Conservation (phyloP, 345 rosid species). For the Dipteronia dyeriana region DNA sequence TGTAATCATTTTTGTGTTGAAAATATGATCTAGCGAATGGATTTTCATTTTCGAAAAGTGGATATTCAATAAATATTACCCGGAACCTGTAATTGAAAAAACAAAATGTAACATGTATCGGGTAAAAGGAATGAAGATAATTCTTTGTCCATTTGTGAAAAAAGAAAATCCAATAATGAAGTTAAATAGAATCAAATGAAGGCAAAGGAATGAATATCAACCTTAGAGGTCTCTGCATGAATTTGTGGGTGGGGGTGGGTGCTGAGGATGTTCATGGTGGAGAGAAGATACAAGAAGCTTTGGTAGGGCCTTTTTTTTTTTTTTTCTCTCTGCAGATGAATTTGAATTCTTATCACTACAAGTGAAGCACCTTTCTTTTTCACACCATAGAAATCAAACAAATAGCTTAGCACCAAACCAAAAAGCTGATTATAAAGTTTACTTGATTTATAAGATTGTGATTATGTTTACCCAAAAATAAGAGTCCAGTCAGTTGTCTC, state of each 20-base stretch:
- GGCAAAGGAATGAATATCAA: slow-evolving; percentile 11
- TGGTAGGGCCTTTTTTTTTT: slow-evolving; percentile 20
- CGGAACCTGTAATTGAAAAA: too few relatives aligned
- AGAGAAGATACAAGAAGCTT: slow-evolving; percentile 10
- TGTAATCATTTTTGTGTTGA: too few relatives aligned
- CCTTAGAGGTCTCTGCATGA: slow-evolving; percentile 2
- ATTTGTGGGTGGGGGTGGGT: not conserved
- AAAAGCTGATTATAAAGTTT: slow-evolving; percentile 24
- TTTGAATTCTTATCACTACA: slow-evolving; percentile 27
- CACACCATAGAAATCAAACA: slow-evolving; percentile 23
- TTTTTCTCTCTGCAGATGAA: slow-evolving; percentile 19
- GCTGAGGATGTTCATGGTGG: not conserved
- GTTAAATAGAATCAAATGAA: slow-evolving; percentile 16
- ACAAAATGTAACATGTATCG: too few relatives aligned
- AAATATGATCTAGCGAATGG: too few relatives aligned
- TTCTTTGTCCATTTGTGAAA: slow-evolving; percentile 16
- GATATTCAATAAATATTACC: not conserved
- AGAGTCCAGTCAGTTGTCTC: not conserved
- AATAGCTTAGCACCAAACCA: slow-evolving; percentile 5
- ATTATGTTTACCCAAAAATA: not conserved
- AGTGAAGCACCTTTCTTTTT: slow-evolving; percentile 26
- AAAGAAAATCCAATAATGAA: slow-evolving; percentile 6
- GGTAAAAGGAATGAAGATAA: not conserved
- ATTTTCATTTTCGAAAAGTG: not conserved
- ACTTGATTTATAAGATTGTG: not conserved